Evolutionary conservation across 75 land plant species (phyloP).

Genomic region (Pinus tabuliformis): DNA sequence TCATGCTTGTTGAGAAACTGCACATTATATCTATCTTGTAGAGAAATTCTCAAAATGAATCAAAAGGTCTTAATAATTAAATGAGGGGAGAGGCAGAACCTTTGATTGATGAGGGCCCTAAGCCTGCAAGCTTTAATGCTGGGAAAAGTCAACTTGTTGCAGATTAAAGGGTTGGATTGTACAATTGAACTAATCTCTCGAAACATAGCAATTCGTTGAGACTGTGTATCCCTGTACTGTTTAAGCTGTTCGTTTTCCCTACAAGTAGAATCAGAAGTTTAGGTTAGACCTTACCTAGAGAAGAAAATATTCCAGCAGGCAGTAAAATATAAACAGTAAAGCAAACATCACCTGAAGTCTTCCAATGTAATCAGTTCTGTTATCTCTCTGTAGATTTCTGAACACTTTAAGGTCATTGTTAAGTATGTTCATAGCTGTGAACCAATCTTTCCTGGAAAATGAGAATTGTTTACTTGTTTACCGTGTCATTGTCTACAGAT

Average conservation of each 20-base stretch:
- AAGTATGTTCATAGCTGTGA: conserved; percentile 5
- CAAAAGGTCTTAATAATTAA: background rate
- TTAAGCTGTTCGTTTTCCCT: conserved; percentile 13
- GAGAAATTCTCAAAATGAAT: too few species aligned
- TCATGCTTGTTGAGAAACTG: too few species aligned
- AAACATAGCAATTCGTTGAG: background rate
- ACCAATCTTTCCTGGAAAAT: background rate
- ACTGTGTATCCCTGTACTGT: too few species aligned
- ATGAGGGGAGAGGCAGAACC: too few species aligned
- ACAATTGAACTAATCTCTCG: background rate
- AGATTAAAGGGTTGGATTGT: too few species aligned
- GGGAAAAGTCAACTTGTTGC: too few species aligned
- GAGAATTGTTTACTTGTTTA: too few species aligned
- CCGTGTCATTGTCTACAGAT: too few species aligned
- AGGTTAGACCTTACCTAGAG: background rate
- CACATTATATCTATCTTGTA: too few species aligned
- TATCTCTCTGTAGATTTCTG: conserved; percentile 7
- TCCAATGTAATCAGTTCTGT: conserved; percentile 10
- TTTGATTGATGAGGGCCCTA: too few species aligned
- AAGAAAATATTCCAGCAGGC: background rate
- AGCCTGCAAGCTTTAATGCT: too few species aligned
- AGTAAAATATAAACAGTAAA: background rate
- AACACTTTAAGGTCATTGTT: conserved; percentile 16
- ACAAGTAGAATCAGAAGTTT: too few species aligned
- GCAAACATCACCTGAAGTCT: conserved; percentile 9